Evolutionary conservation across 345 rosid species (phyloP).

Genomic region (Dipteronia dyeriana): DNA sequence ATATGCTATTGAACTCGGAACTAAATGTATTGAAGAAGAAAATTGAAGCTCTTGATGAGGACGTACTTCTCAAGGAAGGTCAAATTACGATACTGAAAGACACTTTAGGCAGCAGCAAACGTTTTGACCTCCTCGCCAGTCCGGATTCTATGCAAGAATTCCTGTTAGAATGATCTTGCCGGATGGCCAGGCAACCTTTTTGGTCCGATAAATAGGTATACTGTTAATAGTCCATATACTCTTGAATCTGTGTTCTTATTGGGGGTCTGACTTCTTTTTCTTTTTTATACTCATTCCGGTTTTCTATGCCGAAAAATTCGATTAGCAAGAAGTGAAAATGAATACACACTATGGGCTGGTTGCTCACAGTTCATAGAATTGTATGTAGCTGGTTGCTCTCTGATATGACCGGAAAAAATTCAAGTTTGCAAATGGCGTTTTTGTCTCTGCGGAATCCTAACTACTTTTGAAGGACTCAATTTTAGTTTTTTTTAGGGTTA

Average conservation of each 20-base stretch:
- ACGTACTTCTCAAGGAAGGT: constrained; percentile 81
- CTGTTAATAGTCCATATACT: constrained; percentile 33
- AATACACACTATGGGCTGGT: no score
- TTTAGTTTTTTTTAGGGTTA: background rate
- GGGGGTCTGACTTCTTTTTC: background rate
- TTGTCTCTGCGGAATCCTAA: background rate
- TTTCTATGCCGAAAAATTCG: background rate
- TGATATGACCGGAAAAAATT: constrained; percentile 7
- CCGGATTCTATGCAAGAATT: constrained; percentile 46
- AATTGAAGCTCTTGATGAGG: constrained; percentile 76
- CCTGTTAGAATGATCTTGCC: constrained; percentile 27
- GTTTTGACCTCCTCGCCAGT: constrained; percentile 59
- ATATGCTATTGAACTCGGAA: constrained; percentile 83
- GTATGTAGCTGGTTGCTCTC: constrained; percentile 29
- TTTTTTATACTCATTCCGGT: background rate
- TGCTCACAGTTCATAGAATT: constrained; percentile 10
- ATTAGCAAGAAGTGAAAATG: constrained; percentile 11
- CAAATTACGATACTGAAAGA: constrained; percentile 88
- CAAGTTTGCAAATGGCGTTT: background rate
- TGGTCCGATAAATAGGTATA: constrained; percentile 11
- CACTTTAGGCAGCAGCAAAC: constrained; percentile 46
- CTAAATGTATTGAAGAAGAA: constrained; percentile 59
- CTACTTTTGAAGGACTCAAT: background rate
- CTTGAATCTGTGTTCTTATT: constrained; percentile 9
- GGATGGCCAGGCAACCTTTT: background rate